Evolutionary conservation across 2,329 filamentous ascomycete species (phyloP), one percentile per base, ranked within the genome.

Genomic region (Biscogniauxia marginata): DNA sequence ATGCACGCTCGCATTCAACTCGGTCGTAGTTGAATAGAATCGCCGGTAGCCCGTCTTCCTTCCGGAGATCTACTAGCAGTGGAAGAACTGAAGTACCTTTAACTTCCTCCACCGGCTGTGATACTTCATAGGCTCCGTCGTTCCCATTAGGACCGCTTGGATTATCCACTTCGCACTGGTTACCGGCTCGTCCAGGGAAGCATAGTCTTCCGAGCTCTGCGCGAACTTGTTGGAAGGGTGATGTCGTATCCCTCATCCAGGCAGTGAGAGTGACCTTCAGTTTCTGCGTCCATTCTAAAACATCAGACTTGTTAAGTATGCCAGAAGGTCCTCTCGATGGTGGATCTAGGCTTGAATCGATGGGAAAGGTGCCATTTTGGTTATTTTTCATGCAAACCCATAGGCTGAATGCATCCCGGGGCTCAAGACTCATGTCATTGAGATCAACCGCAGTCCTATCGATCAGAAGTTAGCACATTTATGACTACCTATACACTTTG

Each of bases 21-120:
- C 88, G 84, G 61, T 92, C 87, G 63, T 90, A 93, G 67, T 90
- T 90, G 76, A 93, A 93, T 1, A 92, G 70, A 11, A 93, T 84
- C 0, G 87, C 89, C 0, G 89, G 90, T 1, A 93, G 76, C 0
- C 86, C 87, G 54, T 84, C 81, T 54, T 85, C 82, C 16, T 77
- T 74, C 49, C 90, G 81, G 0, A 92, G 76, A 25, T 85, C 79
- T 16, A 75, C 78, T 0, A 88, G 74, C 24, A 90, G 72, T 1
- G 84, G 18, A 89, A 74, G 23, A 50, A 56, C 52, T 22, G 59
- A 54, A 5, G 43, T 7, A 23, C 8, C 9, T n/a, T 44, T 39
- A 22, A 11, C 11, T 21, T 21, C 25, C 13, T 19, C 13, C 2
- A 22, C 16, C 43, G 11, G 39, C 4, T 46, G 45, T 3, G 23